Evolutionary conservation across 2,329 filamentous ascomycete species (phyloP).

Genomic region (Plenodomus tracheiphilus): DNA sequence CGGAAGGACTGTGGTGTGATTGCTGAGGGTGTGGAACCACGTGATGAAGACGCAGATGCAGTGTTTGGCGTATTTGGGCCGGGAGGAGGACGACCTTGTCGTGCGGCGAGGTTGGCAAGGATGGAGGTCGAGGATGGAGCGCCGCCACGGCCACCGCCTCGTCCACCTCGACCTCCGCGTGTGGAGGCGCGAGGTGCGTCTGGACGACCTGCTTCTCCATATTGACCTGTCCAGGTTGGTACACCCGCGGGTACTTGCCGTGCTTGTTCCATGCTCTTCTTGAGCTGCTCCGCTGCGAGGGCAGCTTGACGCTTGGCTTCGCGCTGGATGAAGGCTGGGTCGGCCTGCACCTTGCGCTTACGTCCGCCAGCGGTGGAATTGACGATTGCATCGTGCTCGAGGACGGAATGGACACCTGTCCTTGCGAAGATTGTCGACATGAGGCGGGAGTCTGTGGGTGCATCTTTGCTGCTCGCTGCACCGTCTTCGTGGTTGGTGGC

Average conservation of each 20-base stretch:
- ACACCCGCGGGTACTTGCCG: slow-evolving; percentile 76
- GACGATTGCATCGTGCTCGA: slow-evolving; percentile 91
- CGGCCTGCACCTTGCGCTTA: slow-evolving; percentile 70
- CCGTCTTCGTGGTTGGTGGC: slow-evolving; percentile 18
- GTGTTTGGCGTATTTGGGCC: slow-evolving; percentile 4
- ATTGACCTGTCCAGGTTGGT: slow-evolving; percentile 90
- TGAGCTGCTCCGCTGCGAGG: slow-evolving; percentile 75
- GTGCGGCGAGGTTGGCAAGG: slow-evolving; percentile 48
- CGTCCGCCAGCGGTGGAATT: slow-evolving; percentile 46
- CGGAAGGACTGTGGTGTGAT: slow-evolving; percentile 30
- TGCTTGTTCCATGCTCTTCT: slow-evolving; percentile 72
- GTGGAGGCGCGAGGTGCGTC: slow-evolving; percentile 43
- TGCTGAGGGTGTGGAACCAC: slow-evolving; percentile 33
- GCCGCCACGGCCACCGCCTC: slow-evolving; percentile 40
- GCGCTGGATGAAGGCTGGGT: slow-evolving; percentile 75
- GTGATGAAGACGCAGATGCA: slow-evolving; percentile 22
- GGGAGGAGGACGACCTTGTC: slow-evolving; percentile 40
- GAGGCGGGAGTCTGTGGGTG: slow-evolving; percentile 62
- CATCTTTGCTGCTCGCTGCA: slow-evolving; percentile 7
- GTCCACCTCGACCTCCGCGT: slow-evolving; percentile 46
- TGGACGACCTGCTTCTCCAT: slow-evolving; percentile 73
- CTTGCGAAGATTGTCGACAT: slow-evolving; percentile 88
- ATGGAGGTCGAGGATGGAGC: slow-evolving; percentile 48
- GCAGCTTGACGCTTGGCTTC: slow-evolving; percentile 81
- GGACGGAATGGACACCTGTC: slow-evolving; percentile 83